phyloP scores from a whole-genome alignment of 208 protist genomes.

The Trypanosoma vivax region DNA sequence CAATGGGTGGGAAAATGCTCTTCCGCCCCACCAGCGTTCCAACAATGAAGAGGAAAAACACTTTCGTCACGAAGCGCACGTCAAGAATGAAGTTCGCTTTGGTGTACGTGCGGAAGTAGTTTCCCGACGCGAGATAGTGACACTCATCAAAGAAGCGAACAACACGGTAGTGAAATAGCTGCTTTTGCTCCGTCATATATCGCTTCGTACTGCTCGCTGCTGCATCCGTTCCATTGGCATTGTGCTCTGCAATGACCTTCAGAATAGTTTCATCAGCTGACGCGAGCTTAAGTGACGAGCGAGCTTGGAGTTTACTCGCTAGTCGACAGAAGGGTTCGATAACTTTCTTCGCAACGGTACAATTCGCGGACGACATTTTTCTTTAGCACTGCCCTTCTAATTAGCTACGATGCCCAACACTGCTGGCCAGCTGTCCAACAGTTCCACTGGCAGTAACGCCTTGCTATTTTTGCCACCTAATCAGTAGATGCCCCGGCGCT shows the following conservation, averaged over 20 bases:
- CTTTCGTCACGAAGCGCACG: slow-evolving; percentile 57
- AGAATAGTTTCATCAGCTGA: slow-evolving; percentile 29
- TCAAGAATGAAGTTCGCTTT: slow-evolving; percentile 44
- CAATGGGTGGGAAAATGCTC: slow-evolving; percentile 73
- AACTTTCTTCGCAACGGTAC: slow-evolving; percentile 20
- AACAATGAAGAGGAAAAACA: slow-evolving; percentile 62
- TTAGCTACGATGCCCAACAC: background rate
- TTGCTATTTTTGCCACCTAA: too few relatives aligned
- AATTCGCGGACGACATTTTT: slow-evolving; percentile 11
- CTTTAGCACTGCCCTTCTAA: background rate
- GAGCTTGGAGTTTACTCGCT: slow-evolving; percentile 53
- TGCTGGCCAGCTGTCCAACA: too few relatives aligned
- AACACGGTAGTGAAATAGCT: slow-evolving; percentile 77
- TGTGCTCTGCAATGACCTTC: slow-evolving; percentile 37
- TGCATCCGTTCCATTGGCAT: slow-evolving; percentile 57
- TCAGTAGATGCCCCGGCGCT: too few relatives aligned
- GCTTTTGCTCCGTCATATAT: slow-evolving; percentile 58
- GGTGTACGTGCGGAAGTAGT: slow-evolving; percentile 73
- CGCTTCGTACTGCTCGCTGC: slow-evolving; percentile 51
- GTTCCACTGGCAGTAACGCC: too few relatives aligned
- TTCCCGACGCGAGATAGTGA: slow-evolving; percentile 53
- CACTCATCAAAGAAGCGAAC: slow-evolving; percentile 70
- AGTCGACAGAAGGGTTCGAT: slow-evolving; percentile 45
- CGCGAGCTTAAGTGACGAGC: slow-evolving; percentile 44
- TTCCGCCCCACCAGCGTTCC: slow-evolving; percentile 53